Conservation (phyloP, 805 yeast species). For the Yamadazyma takamatsuzukensis region DNA sequence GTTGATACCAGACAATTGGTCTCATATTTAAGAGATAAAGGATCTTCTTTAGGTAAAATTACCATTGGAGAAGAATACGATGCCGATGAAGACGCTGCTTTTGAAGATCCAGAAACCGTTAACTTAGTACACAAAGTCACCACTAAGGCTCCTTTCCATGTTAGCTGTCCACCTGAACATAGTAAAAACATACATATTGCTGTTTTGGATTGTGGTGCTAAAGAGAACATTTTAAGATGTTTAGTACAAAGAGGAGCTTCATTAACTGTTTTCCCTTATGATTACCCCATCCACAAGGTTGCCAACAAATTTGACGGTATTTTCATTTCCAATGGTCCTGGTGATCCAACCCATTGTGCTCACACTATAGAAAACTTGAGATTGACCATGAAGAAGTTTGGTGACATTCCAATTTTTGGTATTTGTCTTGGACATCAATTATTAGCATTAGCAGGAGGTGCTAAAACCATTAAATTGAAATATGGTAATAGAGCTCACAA, state of each 20-base stretch:
- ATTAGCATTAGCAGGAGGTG: conserved; percentile 92
- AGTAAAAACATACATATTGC: conserved; percentile 73
- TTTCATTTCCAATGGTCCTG: conserved; percentile 95
- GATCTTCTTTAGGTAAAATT: conserved; percentile 88
- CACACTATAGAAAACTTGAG: conserved; percentile 71
- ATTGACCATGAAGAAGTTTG: conserved; percentile 59
- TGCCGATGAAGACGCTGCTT: conserved; percentile 88
- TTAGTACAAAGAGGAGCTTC: conserved; percentile 94
- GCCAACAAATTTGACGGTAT: conserved; percentile 93
- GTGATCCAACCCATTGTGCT: conserved; percentile 92
- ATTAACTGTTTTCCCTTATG: conserved; percentile 93
- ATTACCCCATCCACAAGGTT: conserved; percentile 87
- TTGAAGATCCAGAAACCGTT: conserved; percentile 83
- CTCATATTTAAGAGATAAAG: conserved; percentile 89
- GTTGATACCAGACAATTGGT: conserved; percentile 97
- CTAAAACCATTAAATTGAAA: conserved; percentile 85
- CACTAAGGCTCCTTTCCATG: conserved; percentile 92
- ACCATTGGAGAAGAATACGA: conserved; percentile 88
- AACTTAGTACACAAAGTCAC: conserved; percentile 92
- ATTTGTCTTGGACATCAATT: conserved; percentile 98
- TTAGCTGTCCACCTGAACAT: conserved; percentile 57
- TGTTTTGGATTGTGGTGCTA: conserved; percentile 96
- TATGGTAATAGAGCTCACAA: conserved; percentile 99
- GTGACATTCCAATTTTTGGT: conserved; percentile 88
- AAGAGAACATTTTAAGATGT: conserved; percentile 94